Conservation (phyloP, 179 eudicot species). For the Carnegiea gigantea region DNA sequence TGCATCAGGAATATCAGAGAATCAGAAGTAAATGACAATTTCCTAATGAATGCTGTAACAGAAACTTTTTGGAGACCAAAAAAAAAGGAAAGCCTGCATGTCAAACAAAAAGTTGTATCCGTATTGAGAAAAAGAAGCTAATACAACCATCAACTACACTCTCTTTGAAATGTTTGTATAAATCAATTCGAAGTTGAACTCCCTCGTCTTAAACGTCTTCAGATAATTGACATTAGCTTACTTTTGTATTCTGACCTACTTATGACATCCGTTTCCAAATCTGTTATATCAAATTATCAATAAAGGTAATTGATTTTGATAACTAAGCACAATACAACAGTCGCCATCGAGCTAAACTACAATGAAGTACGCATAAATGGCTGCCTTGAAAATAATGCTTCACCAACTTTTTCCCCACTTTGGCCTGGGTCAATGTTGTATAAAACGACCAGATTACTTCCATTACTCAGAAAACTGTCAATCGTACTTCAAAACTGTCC, state of each 20-base stretch:
- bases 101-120: not conserved
- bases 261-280: not conserved
- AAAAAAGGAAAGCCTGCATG: not conserved
- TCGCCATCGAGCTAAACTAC: not conserved
- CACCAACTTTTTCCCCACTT: not conserved
- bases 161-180: not conserved
- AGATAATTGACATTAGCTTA: not conserved
- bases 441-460: not conserved
- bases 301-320: not conserved
- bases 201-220: not conserved
- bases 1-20: not conserved
- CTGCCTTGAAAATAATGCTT: not conserved
- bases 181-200: not conserved
- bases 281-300: not conserved
- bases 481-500: not conserved
- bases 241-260: not conserved
- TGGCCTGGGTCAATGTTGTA: not conserved
- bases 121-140: constrained; percentile 1
- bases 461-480: not conserved
- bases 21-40: not conserved
- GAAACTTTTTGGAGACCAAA: not conserved
- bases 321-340: not conserved
- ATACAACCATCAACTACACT: not conserved
- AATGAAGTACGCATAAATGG: not conserved
- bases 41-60: not conserved